Evolutionary conservation across 2,329 filamentous ascomycete species (phyloP).

Genomic region (Aspergillus pseudotamarii): DNA sequence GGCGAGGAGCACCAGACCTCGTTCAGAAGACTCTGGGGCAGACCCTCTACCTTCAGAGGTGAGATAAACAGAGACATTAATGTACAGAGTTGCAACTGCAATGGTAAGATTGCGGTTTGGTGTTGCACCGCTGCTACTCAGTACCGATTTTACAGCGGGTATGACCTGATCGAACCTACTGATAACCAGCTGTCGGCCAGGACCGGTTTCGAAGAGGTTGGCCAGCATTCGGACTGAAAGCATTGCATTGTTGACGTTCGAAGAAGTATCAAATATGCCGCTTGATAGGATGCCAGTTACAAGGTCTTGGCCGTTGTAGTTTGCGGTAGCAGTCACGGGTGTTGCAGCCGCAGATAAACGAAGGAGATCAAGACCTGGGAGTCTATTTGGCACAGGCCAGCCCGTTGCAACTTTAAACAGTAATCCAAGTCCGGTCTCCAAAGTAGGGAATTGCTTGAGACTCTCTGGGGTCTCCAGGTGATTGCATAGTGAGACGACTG

Average conservation of each 20-base stretch:
- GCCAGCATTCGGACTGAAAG: constrained; percentile 78
- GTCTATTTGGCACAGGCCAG: constrained; percentile 79
- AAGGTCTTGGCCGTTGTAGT: constrained; percentile 59
- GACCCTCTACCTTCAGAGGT: constrained; percentile 48
- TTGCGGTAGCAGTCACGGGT: constrained; percentile 66
- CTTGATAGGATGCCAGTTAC: constrained; percentile 61
- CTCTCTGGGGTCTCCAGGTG: constrained; percentile 58
- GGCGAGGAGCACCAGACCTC: constrained; percentile 59
- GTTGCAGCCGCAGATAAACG: constrained; percentile 75
- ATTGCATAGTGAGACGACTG: constrained; percentile 63
- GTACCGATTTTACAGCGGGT: constrained; percentile 64
- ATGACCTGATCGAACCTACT: constrained; percentile 63
- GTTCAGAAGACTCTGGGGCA: constrained; percentile 48
- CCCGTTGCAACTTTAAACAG: constrained; percentile 71
- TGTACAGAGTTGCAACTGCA: constrained; percentile 76
- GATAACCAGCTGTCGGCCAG: constrained; percentile 68
- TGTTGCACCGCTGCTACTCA: constrained; percentile 53
- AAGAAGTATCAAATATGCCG: constrained; percentile 61
- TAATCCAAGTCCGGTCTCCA: constrained; percentile 61
- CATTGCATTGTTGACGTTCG: constrained; percentile 81
- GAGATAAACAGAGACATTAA: constrained; percentile 82
- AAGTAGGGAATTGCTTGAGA: constrained; percentile 49
- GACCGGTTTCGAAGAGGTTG: constrained; percentile 77
- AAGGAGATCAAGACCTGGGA: constrained; percentile 84
- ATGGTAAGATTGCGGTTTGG: constrained; percentile 79